Base-by-base conservation (phyloP, 176 grass and related monocot genomes). In the Pharus latifolius region DNA sequence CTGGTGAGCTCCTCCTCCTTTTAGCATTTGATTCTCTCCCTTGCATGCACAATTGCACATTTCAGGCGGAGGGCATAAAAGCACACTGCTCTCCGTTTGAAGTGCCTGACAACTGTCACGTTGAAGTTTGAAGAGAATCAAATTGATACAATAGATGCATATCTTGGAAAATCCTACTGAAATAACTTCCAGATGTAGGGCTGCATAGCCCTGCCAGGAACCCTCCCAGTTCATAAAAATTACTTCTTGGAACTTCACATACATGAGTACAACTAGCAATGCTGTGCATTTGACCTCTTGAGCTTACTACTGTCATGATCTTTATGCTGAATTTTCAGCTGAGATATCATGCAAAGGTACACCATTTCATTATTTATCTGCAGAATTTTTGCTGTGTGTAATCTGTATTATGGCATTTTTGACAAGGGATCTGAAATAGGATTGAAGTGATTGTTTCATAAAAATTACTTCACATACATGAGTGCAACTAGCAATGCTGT, bases 401-500 rank as follows among this genome's bases (percentile, higher is more conserved):
- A 35, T 23, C 42, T 54, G 5, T 45, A 45, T 38, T 38, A 5
- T 38, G 19, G 17, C 38, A 43, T 28, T 34, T n/a, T 46, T 65
- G 50, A 12, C 3, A 60, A 51, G 35, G 37, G 6, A 34, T 19
- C 66, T 65, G 75, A 44, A 59, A 72, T 49, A 60, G 60, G 60
- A 66, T 72, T 71, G 66, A 78, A 73, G 68, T 78, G 67, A 73
- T 65, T 52, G 67, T 73, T 73, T 78, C 0, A n/a, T n/a, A n/a
- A n/a, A n/a, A n/a, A n/a, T n/a, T n/a, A n/a, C n/a, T n/a, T n/a
- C n/a, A n/a, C n/a, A n/a, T n/a, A n/a, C n/a, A n/a, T n/a, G n/a
- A n/a, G n/a, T n/a, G n/a, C n/a, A n/a, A n/a, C n/a, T n/a, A n/a
- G n/a, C n/a, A n/a, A n/a, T n/a, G n/a, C n/a, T n/a, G n/a, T n/a